Percentiles rank a stretch among this genome's conserved stretches.
Conservation (phyloP, 257 asterid genomes). For the Salvia rosmarinus region DNA sequence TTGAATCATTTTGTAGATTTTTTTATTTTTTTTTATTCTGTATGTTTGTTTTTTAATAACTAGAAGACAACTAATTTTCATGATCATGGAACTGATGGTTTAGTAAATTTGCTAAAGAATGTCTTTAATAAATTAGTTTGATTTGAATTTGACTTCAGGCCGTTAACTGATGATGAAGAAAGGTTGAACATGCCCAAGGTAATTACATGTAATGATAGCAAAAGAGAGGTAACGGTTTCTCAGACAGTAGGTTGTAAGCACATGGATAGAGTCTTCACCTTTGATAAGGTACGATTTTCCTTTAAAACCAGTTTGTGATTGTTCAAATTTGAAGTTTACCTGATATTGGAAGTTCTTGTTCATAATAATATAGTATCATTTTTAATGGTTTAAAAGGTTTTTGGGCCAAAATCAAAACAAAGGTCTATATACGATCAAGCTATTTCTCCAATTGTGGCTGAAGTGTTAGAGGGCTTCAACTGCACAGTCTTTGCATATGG, state of each 20-base stretch:
- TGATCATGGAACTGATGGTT: not conserved
- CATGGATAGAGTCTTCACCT: constrained; percentile 72
- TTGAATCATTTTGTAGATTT: not conserved
- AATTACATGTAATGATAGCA: constrained; percentile 67
- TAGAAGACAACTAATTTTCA: not conserved
- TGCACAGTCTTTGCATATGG: constrained; percentile 89
- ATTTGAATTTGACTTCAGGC: constrained; percentile 50
- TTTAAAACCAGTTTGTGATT: constrained; percentile 17
- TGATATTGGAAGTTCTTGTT: constrained; percentile 1
- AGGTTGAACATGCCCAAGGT: constrained; percentile 59
- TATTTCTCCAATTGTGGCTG: constrained; percentile 74
- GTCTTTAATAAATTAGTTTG: not conserved
- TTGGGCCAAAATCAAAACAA: constrained; percentile 87
- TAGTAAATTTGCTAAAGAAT: not conserved
- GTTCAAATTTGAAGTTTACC: not conserved
- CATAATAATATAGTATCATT: not conserved
- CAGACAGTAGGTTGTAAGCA: constrained; percentile 74
- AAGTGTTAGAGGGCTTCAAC: constrained; percentile 80
- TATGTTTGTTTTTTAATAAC: not conserved
- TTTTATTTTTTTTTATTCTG: not conserved
- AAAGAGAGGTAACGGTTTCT: constrained; percentile 65
- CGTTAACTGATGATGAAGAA: constrained; percentile 68
- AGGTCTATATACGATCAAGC: constrained; percentile 83
- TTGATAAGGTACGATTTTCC: constrained; percentile 63
- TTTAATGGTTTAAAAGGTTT: constrained; percentile 45